Conservation (phyloP, 306 rosid species). For the Pterocarpus macrocarpus region DNA sequence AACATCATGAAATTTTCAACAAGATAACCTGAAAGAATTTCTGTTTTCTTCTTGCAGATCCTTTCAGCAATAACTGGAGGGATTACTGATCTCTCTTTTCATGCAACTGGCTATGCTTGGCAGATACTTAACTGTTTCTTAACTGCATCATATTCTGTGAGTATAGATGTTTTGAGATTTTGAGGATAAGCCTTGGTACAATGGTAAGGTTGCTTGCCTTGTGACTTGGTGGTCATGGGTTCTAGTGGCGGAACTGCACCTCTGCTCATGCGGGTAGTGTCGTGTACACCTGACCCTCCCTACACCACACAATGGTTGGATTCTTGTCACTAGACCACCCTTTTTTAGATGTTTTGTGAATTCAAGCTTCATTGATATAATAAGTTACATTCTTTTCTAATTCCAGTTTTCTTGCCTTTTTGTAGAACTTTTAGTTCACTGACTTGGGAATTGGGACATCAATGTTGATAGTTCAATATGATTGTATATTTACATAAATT, state of each 20-base stretch:
- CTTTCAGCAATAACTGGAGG: slow-evolving; percentile 98
- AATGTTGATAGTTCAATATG: not conserved
- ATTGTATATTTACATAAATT: not conserved
- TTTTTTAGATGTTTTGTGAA: not conserved
- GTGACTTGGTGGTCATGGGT: not conserved
- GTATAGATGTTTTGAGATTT: slow-evolving; percentile 50
- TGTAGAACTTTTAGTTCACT: not conserved
- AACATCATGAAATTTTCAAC: slow-evolving; percentile 30
- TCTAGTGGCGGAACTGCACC: not conserved
- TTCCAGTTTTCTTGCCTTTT: slow-evolving; percentile 6
- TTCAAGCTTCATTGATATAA: not conserved
- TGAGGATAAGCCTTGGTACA: not conserved
- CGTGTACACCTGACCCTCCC: not conserved
- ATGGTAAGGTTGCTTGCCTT: not conserved
- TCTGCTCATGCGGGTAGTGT: not conserved
- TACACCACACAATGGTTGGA: not conserved
- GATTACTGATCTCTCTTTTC: slow-evolving; percentile 86
- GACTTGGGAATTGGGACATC: not conserved
- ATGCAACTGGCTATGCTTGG: slow-evolving; percentile 89
- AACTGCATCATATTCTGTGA: slow-evolving; percentile 98
- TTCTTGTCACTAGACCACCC: not conserved
- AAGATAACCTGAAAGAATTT: slow-evolving; percentile 27
- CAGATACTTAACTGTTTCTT: slow-evolving; percentile 89
- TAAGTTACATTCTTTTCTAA: not conserved
- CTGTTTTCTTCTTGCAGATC: slow-evolving; percentile 65